A percentile compares a stretch with the other conserved stretches of the same genome.
phyloP scores from a whole-genome alignment of 176 grass and related monocot species.

The Juncus effusus region DNA sequence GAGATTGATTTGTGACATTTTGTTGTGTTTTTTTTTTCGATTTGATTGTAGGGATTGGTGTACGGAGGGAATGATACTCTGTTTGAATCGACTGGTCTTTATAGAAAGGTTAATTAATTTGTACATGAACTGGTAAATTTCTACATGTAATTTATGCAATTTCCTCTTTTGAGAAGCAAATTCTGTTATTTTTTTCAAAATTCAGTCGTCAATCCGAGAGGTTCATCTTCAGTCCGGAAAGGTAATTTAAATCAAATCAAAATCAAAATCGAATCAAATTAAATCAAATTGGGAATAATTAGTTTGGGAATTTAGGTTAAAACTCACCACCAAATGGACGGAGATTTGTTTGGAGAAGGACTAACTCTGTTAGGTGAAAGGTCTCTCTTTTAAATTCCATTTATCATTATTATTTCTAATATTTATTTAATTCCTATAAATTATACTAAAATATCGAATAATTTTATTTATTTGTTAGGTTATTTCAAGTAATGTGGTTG shows the following conservation, averaged over 20 bases:
- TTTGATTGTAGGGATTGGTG: conserved; percentile 52
- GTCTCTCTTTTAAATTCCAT: conserved; percentile 31
- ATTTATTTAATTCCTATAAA: conserved; percentile 11
- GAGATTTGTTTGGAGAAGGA: conserved; percentile 76
- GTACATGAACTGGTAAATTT: conserved; percentile 1
- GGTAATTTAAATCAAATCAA: conserved; percentile 26
- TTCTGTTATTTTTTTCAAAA: conserved; percentile 20
- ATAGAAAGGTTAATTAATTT: conserved; percentile 63
- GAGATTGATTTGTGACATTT: neutral
- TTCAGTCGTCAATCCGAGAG: conserved; percentile 64
- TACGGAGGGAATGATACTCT: conserved; percentile 82
- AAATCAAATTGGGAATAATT: neutral
- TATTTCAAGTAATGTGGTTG: conserved; percentile 92
- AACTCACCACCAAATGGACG: conserved; percentile 53
- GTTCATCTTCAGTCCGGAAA: conserved; percentile 52
- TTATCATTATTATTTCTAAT: neutral
- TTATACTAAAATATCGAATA: conserved; percentile 1
- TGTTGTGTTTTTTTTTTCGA: neutral
- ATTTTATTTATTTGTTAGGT: conserved; percentile 38
- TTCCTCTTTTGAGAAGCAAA: conserved; percentile 2
- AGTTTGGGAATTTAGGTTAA: conserved; percentile 39
- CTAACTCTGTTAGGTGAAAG: conserved; percentile 69
- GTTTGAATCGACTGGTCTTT: conserved; percentile 84
- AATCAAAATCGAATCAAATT: neutral
- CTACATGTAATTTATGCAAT: neutral